Evolutionary conservation across 2,329 filamentous ascomycete genomes (phyloP), one percentile per base, ranked within the genome.

Genomic region (Diaporthe citriasiana): DNA sequence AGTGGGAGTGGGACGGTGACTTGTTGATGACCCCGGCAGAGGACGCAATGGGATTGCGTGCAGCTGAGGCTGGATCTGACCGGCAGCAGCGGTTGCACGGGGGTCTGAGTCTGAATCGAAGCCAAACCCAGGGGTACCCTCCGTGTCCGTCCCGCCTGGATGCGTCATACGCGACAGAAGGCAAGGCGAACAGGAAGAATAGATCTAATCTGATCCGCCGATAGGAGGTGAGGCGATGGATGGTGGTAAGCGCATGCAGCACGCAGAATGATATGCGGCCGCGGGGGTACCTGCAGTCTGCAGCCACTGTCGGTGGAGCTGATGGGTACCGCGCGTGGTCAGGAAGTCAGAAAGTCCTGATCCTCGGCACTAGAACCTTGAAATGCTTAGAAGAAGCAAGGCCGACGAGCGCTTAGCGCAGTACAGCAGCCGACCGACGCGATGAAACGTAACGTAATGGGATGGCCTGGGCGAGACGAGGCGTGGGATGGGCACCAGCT

Each of bases 161-260:
- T 53, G 70, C 70, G 70, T 74, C 73, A 74, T 74, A 70, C 30
- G 70, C 63, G 63, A 59, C 40, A 30, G 45, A 60, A n/a, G 51
- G 45, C 66, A 71, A 71, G 72, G 53, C 55, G 56, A 51, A 47
- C 27, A 33, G 45, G 50, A 47, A 60, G 19, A 15, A 57, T 10
- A 45, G 55, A 75, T 75, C 73, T 75, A 73, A 75, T 75, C 73
- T 73, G 73, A 75, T 75, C 70, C 70, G 73, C 59, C 59, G 65
- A 75, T 70, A 70, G 42, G 73, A 47, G 45, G 45, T 15, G 55
- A 68, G 51, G 45, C 47, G 35, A 50, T 73, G 40, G 50, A 55
- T 70, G 50, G 40, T 55, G 70, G 57, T 38, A 69, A 42, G 33
- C 63, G 73, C 73, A 73, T 66, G 73, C 65, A 69, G 70, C 50